Base-by-base conservation (phyloP, 768 basidiomycete genomes). In the Tricholomella constricta region DNA sequence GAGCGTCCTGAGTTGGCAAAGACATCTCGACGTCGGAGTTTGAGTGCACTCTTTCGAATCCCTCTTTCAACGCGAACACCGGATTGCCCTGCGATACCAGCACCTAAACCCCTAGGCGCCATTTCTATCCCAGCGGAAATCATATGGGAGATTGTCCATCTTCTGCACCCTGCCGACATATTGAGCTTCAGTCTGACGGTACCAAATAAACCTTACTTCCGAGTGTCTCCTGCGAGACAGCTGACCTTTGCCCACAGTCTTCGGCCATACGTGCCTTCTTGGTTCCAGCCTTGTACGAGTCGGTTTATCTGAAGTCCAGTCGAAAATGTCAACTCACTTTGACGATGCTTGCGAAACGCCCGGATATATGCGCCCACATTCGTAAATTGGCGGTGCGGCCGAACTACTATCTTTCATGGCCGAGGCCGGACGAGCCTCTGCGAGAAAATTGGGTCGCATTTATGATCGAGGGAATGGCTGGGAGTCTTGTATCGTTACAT, bases 401-500 rank as follows among this genome's bases (percentile, higher is more conserved):
- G 1, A 79, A 80, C 55, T 81, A 79, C 61, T 80, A 80, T 62
- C 72, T 79, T 26, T 68, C 78, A 6, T 80, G 79, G 78, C 79
- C 79, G 2, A 69, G 68, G 53, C 68, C 70, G 20, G 76, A 80
- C 43, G 69, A 70, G 29, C 58, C 60, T 8, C 59, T 79, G 20
- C 67, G 69, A 44, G 80, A 80, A 54, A 62, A 44, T 0, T 73
- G 75, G 75, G 75, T 81, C 0, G 72, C 69, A 14, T 44, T 58
- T 3, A 69, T 59, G 60, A 71, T 80, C 8, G 60, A 60, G 17
- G 31, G 51, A 2, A 64, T 79, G 9, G 72, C 76, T 5, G 58
- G 52, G 17, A 55, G 60, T 38, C 60, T 79, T 44, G 64, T 43
- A n/a, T 45, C 55, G 37, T 57, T 81, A 58, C 67, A 73, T 23